phyloP scores from a whole-genome alignment of 2,329 filamentous ascomycete genomes.

The Fusarium mangiferae region DNA sequence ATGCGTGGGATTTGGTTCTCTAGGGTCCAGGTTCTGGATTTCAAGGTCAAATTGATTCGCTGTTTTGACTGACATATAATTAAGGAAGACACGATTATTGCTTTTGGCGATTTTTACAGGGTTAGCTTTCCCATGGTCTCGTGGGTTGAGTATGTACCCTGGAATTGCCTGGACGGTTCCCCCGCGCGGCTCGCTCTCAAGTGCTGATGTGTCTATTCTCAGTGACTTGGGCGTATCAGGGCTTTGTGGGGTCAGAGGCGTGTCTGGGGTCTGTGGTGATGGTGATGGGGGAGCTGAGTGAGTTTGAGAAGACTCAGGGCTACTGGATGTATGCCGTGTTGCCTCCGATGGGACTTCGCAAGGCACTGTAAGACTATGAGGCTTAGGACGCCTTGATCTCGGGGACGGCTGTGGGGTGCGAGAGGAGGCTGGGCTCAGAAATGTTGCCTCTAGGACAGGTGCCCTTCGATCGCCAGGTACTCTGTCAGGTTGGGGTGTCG shows the following conservation, averaged over 20 bases:
- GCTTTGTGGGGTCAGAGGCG: neutral
- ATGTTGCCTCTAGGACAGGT: no score
- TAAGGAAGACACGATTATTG: fast-evolving
- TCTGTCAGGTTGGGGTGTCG: no score
- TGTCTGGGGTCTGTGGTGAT: neutral
- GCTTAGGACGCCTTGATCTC: no score
- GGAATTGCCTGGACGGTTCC: neutral
- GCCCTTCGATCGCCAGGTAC: no score
- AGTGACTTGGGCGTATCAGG: fast-evolving
- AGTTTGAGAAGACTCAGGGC: neutral
- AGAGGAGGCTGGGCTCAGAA: no score
- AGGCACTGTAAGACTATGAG: fast-evolving
- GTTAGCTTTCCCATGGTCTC: fast-evolving
- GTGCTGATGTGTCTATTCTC: no score
- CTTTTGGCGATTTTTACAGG: fast-evolving
- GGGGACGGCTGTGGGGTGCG: no score
- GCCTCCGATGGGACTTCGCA: fast-evolving
- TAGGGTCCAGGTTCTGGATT: fast-evolving
- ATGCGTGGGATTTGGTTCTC: neutral
- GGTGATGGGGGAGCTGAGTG: neutral
- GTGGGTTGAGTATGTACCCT: neutral
- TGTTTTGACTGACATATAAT: neutral
- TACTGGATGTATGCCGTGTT: neutral
- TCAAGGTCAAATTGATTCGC: neutral
- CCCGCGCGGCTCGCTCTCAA: fast-evolving